A percentile compares a stretch with the other conserved stretches of the same genome.
Evolutionary conservation across 2,329 filamentous ascomycete genomes (phyloP).

Genomic region (Monosporascus ibericus): DNA sequence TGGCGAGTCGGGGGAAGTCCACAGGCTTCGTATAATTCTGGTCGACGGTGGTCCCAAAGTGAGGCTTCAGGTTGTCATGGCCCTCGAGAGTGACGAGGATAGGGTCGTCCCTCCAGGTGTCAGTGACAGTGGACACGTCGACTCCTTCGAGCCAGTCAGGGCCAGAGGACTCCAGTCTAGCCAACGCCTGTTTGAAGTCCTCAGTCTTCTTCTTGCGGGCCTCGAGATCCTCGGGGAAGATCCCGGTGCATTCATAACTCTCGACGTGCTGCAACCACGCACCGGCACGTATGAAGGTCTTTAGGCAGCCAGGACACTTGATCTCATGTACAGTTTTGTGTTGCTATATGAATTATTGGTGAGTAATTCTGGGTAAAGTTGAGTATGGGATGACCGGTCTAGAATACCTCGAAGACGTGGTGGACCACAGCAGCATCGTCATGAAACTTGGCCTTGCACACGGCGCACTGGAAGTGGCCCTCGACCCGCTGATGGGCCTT

Average conservation of each 20-base stretch:
- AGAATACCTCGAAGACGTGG: neutral
- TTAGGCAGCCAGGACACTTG: constrained; percentile 40
- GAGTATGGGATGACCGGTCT: neutral
- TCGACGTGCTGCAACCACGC: constrained; percentile 42
- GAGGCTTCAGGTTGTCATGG: neutral
- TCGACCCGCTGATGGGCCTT: neutral
- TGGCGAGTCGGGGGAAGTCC: constrained; percentile 7
- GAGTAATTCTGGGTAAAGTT: constrained; percentile 1
- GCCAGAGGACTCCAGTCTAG: constrained; percentile 17
- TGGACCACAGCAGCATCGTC: neutral
- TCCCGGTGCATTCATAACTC: constrained; percentile 28
- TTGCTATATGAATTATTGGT: constrained; percentile 18
- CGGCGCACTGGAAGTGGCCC: constrained; percentile 1
- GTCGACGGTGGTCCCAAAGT: neutral
- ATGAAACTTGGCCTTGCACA: neutral
- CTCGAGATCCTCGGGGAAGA: constrained; percentile 28
- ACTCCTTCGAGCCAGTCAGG: constrained; percentile 7
- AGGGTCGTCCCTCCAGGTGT: constrained; percentile 4
- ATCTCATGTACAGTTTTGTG: constrained; percentile 36
- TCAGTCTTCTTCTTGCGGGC: constrained; percentile 30
- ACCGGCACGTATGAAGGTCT: constrained; percentile 30
- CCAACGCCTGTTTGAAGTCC: constrained; percentile 24
- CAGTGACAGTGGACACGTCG: neutral
- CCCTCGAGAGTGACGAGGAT: constrained; percentile 3
- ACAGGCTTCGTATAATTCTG: constrained; percentile 5